These are phyloP conservation scores for Phylloporus sp. DNA, from an alignment of 768 basidiomycete genomes.

Conservation along the genomic window DNA sequence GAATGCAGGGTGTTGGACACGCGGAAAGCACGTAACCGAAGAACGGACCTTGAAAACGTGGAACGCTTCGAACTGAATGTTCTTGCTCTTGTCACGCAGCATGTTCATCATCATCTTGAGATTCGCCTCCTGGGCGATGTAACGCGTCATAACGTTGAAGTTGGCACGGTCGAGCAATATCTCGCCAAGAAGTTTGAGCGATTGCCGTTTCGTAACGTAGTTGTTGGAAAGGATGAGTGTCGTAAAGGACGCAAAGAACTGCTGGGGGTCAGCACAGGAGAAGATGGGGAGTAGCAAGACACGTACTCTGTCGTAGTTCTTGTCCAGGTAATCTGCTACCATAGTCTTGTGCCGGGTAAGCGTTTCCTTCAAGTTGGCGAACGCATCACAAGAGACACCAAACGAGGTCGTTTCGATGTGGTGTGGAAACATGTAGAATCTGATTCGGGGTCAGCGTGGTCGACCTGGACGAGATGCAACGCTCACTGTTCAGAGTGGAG, in stretches of 20 bases:
- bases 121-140: slow-evolving; percentile 92
- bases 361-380: slow-evolving; percentile 96
- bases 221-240: slow-evolving; percentile 89
- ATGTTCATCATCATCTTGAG: slow-evolving; percentile 99
- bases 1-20: not conserved
- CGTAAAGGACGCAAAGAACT: slow-evolving; percentile 97
- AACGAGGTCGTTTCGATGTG: slow-evolving; percentile 98
- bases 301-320: slow-evolving; percentile 91
- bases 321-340: slow-evolving; percentile 95
- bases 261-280: slow-evolving; percentile 2
- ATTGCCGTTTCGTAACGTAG: slow-evolving; percentile 99
- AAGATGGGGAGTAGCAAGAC: not conserved
- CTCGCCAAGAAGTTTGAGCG: slow-evolving; percentile 95
- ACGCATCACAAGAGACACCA: slow-evolving; percentile 97
- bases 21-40: not conserved
- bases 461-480: not conserved
- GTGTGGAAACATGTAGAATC: slow-evolving; percentile 94
- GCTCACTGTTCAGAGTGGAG: slow-evolving; percentile 92
- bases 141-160: slow-evolving; percentile 97
- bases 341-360: slow-evolving; percentile 96
- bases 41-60: slow-evolving; percentile 95
- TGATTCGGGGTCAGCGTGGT: slow-evolving; percentile 27
- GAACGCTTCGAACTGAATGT: slow-evolving; percentile 99
- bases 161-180: slow-evolving; percentile 97
- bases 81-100: slow-evolving; percentile 96